Base-by-base conservation (phyloP, 129 eudicot species). In the Pittosporum tobira region DNA sequence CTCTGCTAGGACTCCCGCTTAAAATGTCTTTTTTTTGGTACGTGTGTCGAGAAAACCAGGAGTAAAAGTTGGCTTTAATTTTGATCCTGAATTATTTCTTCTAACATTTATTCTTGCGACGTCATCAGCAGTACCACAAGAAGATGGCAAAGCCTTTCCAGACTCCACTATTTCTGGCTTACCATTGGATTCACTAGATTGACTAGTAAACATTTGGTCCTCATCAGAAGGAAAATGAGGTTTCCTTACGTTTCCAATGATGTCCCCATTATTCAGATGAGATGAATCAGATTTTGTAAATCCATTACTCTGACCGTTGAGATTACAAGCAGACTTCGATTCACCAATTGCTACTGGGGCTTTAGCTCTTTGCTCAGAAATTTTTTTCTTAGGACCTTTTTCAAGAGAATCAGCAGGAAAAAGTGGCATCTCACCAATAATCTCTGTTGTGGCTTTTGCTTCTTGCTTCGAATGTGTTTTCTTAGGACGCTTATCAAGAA, bases 381-480 rank as follows among this genome's bases (percentile, higher is more conserved):
- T 26, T 15, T 7, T 49, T 30, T 63, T 63, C 68, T 66, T 51
- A 22, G 67, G 77, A 23, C 66, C 63, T 59, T 74, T 81, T 37
- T 70, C 73, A n/a, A 77, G 74, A 54, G 77, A 77, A 43, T 84
- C 88, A 8, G 73, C 80, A 26, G 78, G 50, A 62, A 81, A 59
- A 4, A 81, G 72, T 38, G 88, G 88, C 68, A 67, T 81, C 61
- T 57, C n/a, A n/a, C n/a, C n/a, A n/a, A n/a, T n/a, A n/a, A n/a
- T 27, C 57, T 62, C 56, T 26, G 37, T n/a, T 4, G 48, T 29
- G 59, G 55, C 67, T 14, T 73, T 63, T 25, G 26, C 37, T 24
- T 69, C 70, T 70, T 42, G 45, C 56, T 75, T 70, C 8, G 51
- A 51, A 25, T 22, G 23, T 22, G 9, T 54, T 28, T 63, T 62